Evolutionary conservation across 768 basidiomycete genomes (phyloP), one percentile per base, ranked within the genome.

Genomic region (Boletus rex-veris): DNA sequence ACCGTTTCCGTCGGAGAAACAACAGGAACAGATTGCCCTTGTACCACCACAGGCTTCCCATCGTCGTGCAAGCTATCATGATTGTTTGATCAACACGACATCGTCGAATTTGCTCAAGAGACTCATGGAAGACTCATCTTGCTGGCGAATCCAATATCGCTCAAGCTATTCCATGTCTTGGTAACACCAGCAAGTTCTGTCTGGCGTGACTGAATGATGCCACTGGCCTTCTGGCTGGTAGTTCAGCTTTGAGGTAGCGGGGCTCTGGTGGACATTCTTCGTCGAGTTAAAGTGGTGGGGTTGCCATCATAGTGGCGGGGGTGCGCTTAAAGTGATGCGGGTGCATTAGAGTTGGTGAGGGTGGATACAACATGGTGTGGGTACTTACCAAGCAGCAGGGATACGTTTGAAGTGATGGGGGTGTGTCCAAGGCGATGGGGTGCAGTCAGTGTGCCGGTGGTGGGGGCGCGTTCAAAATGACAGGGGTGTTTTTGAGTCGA

Each of bases 151-250:
- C 63, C 62, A 46, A 65, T 52, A 1, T 62, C 59, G 39, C 61
- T 65, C n/a, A 61, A 58, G 43, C 53, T 63, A 35, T 69, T 67
- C 63, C 64, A 70, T 2, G 71, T 72, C 50, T 63, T 71, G 24
- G 66, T 70, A n/a, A 62, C 60, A n/a, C 61, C 68, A 14, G 66
- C 64, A 5, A 69, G 31, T 26, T 69, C 68, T 14, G 60, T 66
- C 50, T 70, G 69, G 16, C 68, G 68, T 1, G 62, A 16, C 33
- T 59, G 63, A 21, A 66, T 42, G 24, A 54, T 9, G 0, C 62
- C 65, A 18, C 69, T 70, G 1, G 71, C 24, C 42, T 59, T 72
- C 45, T 64, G 52, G 35, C 69, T 70, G 5, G 52, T 31, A 31
- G 63, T 62, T 45, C 57, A 54, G 50, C 70, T 70, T 28, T 59